These are phyloP conservation scores for Phaeosphaeria sp. DNA, from an alignment of 2,329 filamentous ascomycete genomes.

Conservation along the genomic window DNA sequence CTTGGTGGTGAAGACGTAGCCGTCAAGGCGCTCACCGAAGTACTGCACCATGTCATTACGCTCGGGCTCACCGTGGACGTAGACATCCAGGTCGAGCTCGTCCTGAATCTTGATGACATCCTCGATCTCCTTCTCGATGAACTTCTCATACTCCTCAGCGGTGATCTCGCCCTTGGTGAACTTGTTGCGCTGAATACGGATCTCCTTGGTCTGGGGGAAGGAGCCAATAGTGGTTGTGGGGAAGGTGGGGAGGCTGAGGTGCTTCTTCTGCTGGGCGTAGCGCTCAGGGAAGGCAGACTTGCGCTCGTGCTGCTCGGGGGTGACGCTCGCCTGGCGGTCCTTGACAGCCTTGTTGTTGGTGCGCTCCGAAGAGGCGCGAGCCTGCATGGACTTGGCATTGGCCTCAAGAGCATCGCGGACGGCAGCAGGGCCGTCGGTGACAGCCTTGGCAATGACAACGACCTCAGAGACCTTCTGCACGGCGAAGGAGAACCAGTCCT, in stretches of 20 bases:
- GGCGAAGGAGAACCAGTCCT: slow-evolving; percentile 98
- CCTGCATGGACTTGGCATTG: slow-evolving; percentile 92
- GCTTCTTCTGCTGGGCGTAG: slow-evolving; percentile 87
- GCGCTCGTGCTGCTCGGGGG: slow-evolving; percentile 85
- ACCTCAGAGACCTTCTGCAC: slow-evolving; percentile 93
- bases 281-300: slow-evolving; percentile 86
- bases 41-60: slow-evolving; percentile 99
- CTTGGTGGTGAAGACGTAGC: slow-evolving; percentile 98
- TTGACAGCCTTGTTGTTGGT: slow-evolving; percentile 99
- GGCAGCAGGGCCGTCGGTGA: slow-evolving; percentile 87
- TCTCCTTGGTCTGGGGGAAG: slow-evolving; percentile 99
- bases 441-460: slow-evolving; percentile 92
- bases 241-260: slow-evolving; percentile 94
- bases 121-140: slow-evolving; percentile 99
- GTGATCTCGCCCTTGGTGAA: slow-evolving; percentile 99
- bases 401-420: slow-evolving; percentile 91
- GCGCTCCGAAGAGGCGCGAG: slow-evolving; percentile 88
- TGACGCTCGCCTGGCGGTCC: slow-evolving; percentile 91
- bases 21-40: slow-evolving; percentile 96
- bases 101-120: slow-evolving; percentile 96
- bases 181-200: slow-evolving; percentile 95
- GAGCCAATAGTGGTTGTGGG: slow-evolving; percentile 99
- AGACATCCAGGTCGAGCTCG: slow-evolving; percentile 95
- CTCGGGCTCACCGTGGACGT: slow-evolving; percentile 98
- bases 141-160: slow-evolving; percentile 90